Base-by-base conservation (phyloP, 1,284 basidiomycete species). In the Cryptococcus depauperatus region DNA sequence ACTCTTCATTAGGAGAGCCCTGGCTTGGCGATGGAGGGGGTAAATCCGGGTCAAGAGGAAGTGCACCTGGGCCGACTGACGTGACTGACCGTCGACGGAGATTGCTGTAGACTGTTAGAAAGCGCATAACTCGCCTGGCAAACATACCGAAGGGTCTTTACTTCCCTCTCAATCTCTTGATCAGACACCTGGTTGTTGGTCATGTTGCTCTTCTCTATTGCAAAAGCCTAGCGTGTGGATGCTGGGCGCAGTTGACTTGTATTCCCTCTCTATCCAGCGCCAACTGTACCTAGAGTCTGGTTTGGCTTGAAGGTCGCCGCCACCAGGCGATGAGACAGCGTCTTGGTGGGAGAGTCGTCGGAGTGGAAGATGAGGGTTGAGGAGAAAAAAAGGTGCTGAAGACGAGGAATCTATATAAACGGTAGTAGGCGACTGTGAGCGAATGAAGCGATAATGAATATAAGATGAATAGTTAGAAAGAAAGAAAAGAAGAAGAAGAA, bases 11-110 rank as follows among this genome's bases (percentile, higher is more conserved):
- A 10, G 48, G 40, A 21, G 26, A 32, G 6, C 44, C 35, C 32
- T 50, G 47, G 30, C 41, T 35, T 5, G 58, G 56, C 13, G 64
- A 64, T 19, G 61, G 58, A 16, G 70, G 70, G 6, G 88, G 88
- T 37, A 91, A 78, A 77, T 91, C 87, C 54, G 87, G 87, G 70
- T 91, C 88, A 44, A 90, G 77, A 48, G 83, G 76, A 58, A 87
- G 79, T 22, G 82, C 80, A 26, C 84, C 85, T 46, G 85, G 85
- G 14, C 81, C 81, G 26, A 77, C 74, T 42, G 78, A 76, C 0
- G 81, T 79, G 14, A 80, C 79, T 4, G 87, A 91, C 58, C 86
- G 81, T 46, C 88, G 77, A 50, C 78, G 77, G 56, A 91, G 80
- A 70, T 88, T 84, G 55, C 85, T 71, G 25, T 21, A 16, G 35